These are phyloP conservation scores for Daldinia concentrica DNA, from an alignment of 495 filamentous ascomycete species.

Conservation along the genomic window DNA sequence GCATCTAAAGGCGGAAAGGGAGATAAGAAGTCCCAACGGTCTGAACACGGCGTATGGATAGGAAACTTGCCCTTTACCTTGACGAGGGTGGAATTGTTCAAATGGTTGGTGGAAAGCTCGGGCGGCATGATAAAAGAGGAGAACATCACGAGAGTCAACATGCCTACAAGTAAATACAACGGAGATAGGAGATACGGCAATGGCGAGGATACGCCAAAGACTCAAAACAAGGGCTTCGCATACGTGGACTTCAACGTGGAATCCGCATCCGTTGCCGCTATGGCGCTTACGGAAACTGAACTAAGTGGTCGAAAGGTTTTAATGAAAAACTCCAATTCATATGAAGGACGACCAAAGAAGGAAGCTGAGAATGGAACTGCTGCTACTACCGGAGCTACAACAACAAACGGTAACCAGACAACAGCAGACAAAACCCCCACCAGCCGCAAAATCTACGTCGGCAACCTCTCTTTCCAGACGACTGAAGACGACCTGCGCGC, in stretches of 20 bases:
- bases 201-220: conserved; percentile 50
- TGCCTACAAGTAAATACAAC: conserved; percentile 65
- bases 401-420: conserved; percentile 38
- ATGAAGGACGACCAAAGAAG: conserved; percentile 75
- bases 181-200: conserved; percentile 50
- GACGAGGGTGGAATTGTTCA: conserved; percentile 74
- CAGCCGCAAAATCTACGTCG: conserved; percentile 85
- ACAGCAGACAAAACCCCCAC: conserved; percentile 61
- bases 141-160: conserved; percentile 81
- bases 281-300: conserved; percentile 82
- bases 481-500: conserved; percentile 81
- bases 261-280: conserved; percentile 71
- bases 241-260: conserved; percentile 89
- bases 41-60: conserved; percentile 90
- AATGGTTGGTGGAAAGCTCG: conserved; percentile 75
- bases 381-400: conserved; percentile 55
- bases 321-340: conserved; percentile 90
- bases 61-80: conserved; percentile 89
- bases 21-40: conserved; percentile 67
- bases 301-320: conserved; percentile 78
- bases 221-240: conserved; percentile 84
- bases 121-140: conserved; percentile 70
- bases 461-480: conserved; percentile 86
- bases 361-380: conserved; percentile 48
- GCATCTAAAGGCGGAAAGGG: conserved; percentile 44